Evolutionary conservation across 257 asterid genomes (phyloP), one percentile per base, ranked within the genome.

Genomic region (Echium plantagineum): DNA sequence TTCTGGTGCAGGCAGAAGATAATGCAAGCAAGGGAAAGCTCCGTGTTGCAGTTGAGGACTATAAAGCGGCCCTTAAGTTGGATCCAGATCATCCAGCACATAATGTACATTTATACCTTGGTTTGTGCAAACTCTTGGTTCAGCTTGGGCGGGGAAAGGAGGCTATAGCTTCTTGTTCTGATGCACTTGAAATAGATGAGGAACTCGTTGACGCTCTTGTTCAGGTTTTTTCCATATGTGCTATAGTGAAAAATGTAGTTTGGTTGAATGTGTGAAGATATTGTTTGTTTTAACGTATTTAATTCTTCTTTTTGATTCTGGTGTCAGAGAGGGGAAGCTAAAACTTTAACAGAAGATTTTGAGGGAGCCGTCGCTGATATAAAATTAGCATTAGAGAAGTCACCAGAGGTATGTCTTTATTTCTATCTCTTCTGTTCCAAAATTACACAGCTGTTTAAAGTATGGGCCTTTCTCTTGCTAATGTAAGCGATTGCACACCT

Each of bases 291-390:
- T n/a, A 18, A 49, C 46, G n/a, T 52, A 57, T 31, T 15, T 19
- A 9, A 65, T 53, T 67, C 17, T 72, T 58, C 63, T 66, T 60
- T 61, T 51, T 20, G 5, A 61, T 6, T 21, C 64, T 73, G 49
- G 67, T 42, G 71, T 15, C 78, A 87, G 94, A 90, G 97, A 65
- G 96, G 94, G 58, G 96, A 90, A 83, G 94, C 96, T 32, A 90
- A 87, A 77, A 90, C 87, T 74, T 75, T 87, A 68, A 63, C 75
- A 58, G 97, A 90, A 78, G 95, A 90, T 64, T 87, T 96, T 96
- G 97, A 90, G 65, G 95, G 94, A 72, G 96, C 97, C 68, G 91
- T 81, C 38, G 94, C 91, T 35, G 97, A 90, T 69, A 53, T 90
- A 65, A 90, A 85, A 82, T 73, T 80, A 59, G 95, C 96, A 19